Conservation (phyloP, 805 yeast species). For the Metschnikowia santaceciliae region DNA sequence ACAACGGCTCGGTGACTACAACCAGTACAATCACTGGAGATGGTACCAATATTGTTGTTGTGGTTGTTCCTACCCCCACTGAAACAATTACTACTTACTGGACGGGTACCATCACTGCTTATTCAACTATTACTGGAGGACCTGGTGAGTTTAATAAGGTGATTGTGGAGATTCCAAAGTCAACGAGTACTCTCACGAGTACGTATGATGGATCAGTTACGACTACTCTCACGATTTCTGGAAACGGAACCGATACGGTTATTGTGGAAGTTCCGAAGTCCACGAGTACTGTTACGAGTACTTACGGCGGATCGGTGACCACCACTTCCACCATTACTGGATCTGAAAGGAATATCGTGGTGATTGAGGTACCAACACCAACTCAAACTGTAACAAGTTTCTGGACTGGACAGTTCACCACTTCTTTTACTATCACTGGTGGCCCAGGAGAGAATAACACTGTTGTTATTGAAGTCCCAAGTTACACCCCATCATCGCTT, state of each 20-base stretch:
- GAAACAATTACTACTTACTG: conserved; percentile 6
- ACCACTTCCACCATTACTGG: background rate
- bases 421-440: background rate
- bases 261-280: background rate
- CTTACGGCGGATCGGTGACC: background rate
- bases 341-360: background rate
- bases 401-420: background rate
- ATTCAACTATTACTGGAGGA: conserved; percentile 3
- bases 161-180: conserved; percentile 11
- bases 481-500: background rate
- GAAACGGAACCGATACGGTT: conserved; percentile 2
- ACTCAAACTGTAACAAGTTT: background rate
- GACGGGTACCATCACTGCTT: background rate
- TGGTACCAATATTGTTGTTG: conserved; percentile 3
- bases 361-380: background rate
- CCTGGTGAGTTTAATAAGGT: conserved; percentile 7
- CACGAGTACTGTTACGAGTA: background rate
- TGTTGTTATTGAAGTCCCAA: background rate
- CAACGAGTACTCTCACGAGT: conserved; percentile 3
- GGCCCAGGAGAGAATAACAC: background rate
- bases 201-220: background rate
- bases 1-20: background rate
- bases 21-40: background rate
- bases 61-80: conserved; percentile 13
- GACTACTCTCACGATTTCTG: conserved; percentile 1